These are phyloP conservation scores for Pichia norvegensis DNA, from an alignment of 1,139 yeast species.

Conservation along the genomic window DNA sequence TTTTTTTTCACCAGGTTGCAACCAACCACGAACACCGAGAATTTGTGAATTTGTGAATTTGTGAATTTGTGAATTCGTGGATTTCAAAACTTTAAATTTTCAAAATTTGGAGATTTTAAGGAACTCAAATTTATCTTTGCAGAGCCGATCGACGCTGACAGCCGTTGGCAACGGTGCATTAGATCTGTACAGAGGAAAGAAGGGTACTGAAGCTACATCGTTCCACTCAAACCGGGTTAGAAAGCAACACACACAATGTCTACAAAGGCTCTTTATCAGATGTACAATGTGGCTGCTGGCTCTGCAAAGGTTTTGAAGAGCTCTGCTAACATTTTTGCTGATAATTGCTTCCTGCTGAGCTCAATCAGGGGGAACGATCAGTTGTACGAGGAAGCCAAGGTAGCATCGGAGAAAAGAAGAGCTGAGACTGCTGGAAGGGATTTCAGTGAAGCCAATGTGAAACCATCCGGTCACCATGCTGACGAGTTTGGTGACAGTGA, in stretches of 20 bases:
- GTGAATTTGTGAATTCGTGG: no score
- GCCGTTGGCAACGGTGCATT: no score
- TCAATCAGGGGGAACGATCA: conserved; percentile 26
- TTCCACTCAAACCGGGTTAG: no score
- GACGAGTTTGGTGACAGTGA: conserved; percentile 19
- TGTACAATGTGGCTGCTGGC: conserved; percentile 17
- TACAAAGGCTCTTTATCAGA: conserved; percentile 16
- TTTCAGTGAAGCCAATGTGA: conserved; percentile 12
- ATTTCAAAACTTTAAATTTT: no score
- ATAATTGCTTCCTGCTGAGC: conserved; percentile 24
- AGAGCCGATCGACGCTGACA: conserved; percentile 3
- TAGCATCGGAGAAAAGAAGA: conserved; percentile 26
- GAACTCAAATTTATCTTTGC: no score
- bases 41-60: no score
- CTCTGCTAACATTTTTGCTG: conserved; percentile 22
- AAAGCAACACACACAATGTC: conserved; percentile 7
- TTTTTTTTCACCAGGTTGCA: background rate
- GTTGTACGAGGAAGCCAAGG: conserved; percentile 30
- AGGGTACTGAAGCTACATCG: no score
- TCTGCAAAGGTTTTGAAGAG: conserved; percentile 16
- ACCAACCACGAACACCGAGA: no score
- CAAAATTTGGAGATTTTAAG: no score
- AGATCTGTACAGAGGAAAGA: no score
- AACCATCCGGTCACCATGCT: conserved; percentile 8
- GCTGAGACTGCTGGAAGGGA: conserved; percentile 17